phyloP scores from a whole-genome alignment of 2,329 filamentous ascomycete species.

The Bimuria novae-zelandiae region DNA sequence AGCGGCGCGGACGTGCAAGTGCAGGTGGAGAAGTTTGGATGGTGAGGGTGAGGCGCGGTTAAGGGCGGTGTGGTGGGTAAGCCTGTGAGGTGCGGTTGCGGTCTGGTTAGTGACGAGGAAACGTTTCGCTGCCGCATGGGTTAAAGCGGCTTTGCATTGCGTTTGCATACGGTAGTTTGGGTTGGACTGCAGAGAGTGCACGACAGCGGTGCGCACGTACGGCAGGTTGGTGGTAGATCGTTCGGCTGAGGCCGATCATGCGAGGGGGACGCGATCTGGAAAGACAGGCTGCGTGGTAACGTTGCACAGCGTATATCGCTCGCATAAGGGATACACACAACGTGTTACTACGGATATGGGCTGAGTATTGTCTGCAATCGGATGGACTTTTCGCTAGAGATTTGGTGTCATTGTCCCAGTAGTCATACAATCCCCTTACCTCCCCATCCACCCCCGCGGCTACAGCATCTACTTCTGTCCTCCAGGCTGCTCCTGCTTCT shows the following conservation, averaged over 20 bases:
- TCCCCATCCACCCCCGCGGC: too few relatives aligned
- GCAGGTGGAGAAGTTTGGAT: slow-evolving; percentile 70
- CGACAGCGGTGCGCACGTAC: background rate
- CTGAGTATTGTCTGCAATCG: background rate
- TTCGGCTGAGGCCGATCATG: background rate
- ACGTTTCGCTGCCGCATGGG: background rate
- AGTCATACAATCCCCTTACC: too few relatives aligned
- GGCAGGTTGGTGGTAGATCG: background rate
- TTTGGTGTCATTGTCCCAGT: too few relatives aligned
- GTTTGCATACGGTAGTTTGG: background rate
- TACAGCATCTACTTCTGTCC: slow-evolving; percentile 9
- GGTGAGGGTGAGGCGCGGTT: slow-evolving; percentile 48
- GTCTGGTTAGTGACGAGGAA: background rate
- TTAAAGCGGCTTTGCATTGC: slow-evolving; percentile 11
- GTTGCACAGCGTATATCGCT: background rate
- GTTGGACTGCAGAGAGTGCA: background rate
- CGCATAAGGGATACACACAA: background rate
- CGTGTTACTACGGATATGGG: background rate
- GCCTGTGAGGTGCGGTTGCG: too few relatives aligned
- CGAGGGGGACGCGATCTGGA: background rate
- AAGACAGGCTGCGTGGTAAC: background rate
- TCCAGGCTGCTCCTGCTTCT: slow-evolving; percentile 22
- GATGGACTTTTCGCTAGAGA: background rate
- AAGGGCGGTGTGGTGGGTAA: background rate
- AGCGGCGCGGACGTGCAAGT: slow-evolving; percentile 58